Conservation (phyloP, 129 eudicot species). For the Tagetes patula region DNA sequence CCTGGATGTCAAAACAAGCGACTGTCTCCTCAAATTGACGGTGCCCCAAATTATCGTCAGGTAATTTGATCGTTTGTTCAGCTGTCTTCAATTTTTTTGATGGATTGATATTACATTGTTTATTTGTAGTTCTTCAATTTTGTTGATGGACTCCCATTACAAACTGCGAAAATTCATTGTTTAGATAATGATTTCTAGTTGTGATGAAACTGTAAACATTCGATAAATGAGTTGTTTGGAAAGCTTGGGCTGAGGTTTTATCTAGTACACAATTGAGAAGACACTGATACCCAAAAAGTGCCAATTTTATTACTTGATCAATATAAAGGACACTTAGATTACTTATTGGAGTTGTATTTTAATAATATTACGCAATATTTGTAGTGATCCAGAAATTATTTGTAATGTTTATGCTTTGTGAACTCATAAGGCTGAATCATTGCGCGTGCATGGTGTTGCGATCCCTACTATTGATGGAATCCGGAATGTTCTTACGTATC, state of each 20-base stretch:
- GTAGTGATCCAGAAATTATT: slow-evolving; percentile 4
- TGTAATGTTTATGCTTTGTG: slow-evolving; percentile 14
- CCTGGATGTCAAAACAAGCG: slow-evolving; percentile 98
- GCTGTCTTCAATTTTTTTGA: not conserved
- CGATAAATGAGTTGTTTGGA: slow-evolving; percentile 7
- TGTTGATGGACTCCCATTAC: not conserved
- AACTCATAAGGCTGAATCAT: slow-evolving; percentile 58
- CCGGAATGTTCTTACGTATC: slow-evolving; percentile 76
- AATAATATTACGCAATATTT: not conserved
- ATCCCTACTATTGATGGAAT: slow-evolving; percentile 93
- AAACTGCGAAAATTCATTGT: not conserved
- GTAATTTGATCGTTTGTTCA: slow-evolving; percentile 30
- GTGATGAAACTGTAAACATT: not conserved
- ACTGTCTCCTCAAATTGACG: slow-evolving; percentile 79
- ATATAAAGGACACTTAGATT: not conserved
- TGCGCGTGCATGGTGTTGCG: slow-evolving; percentile 93
- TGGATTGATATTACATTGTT: not conserved
- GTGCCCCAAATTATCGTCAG: slow-evolving; percentile 98
- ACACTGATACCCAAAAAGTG: not conserved
- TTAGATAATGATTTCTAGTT: too few species aligned
- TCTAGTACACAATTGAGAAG: not conserved
- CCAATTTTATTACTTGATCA: not conserved
- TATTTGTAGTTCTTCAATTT: not conserved
- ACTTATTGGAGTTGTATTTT: slow-evolving; percentile 3
- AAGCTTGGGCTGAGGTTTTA: not conserved